Percentiles rank a stretch among this genome's conserved stretches.
Conservation (phyloP, 352 stramenopile species). For the Pythium dissotocum region DNA sequence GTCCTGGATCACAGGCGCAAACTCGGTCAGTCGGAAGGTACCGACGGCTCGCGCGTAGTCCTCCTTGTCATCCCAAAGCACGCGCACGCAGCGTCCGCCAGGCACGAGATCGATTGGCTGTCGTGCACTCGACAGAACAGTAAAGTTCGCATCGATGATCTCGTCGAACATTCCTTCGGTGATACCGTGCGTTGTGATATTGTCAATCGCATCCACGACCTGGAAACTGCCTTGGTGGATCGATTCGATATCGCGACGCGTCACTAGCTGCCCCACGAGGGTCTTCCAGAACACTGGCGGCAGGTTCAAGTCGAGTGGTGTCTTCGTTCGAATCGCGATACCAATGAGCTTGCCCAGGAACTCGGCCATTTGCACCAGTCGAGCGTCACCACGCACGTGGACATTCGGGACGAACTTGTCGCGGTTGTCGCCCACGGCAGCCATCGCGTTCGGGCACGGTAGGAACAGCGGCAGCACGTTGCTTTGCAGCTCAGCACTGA, state of each 20-base stretch:
- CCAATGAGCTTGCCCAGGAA: conserved; percentile 95
- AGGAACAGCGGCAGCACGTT: conserved; percentile 82
- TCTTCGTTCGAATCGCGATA: conserved; percentile 92
- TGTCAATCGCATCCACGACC: conserved; percentile 88
- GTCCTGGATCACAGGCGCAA: conserved; percentile 69
- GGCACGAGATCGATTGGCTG: conserved; percentile 82
- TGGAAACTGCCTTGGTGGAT: conserved; percentile 87
- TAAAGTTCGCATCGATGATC: conserved; percentile 91
- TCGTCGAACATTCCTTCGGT: conserved; percentile 89
- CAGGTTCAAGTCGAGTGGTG: conserved; percentile 91
- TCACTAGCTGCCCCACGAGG: conserved; percentile 82
- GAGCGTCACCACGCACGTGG: conserved; percentile 47
- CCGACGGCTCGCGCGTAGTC: conserved; percentile 83
- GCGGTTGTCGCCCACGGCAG: conserved; percentile 86
- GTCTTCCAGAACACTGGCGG: conserved; percentile 92
- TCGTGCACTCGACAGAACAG: conserved; percentile 79
- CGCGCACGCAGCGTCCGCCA: conserved; percentile 71
- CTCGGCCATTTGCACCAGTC: conserved; percentile 87
- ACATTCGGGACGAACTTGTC: conserved; percentile 86
- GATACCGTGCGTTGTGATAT: conserved; percentile 76
- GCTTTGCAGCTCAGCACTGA: conserved; percentile 87
- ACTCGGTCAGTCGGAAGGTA: conserved; percentile 78
- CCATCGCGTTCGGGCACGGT: conserved; percentile 86
- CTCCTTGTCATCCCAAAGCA: conserved; percentile 90
- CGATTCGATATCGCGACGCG: conserved; percentile 76